Conservation (phyloP, 306 rosid genomes). For the Vicia villosa region DNA sequence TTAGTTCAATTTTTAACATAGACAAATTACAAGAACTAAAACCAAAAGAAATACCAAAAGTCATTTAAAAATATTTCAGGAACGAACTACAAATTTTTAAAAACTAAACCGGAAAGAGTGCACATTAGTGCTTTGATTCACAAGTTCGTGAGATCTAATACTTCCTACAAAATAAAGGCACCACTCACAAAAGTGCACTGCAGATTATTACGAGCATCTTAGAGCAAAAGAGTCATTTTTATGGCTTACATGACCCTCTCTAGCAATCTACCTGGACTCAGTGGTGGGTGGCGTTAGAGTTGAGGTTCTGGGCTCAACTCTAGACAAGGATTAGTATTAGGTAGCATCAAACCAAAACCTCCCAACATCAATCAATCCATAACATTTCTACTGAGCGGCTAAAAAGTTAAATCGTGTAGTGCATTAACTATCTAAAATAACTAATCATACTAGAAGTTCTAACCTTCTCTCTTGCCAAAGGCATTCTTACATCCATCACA, state of each 20-base stretch:
- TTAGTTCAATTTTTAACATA: background rate
- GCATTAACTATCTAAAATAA: constrained; percentile 20
- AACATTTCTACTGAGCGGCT: constrained; percentile 3
- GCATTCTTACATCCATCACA: constrained; percentile 70
- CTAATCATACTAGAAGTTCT: constrained; percentile 20
- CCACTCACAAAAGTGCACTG: background rate
- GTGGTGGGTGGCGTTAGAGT: constrained; percentile 17
- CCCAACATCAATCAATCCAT: background rate
- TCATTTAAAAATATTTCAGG: background rate
- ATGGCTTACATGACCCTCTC: constrained; percentile 8
- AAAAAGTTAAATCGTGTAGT: constrained; percentile 11
- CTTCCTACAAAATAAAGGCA: constrained; percentile 9
- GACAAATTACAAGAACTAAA: background rate
- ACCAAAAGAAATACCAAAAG: background rate
- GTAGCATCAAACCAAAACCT: background rate
- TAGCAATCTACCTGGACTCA: constrained; percentile 6
- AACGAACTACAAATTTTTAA: background rate
- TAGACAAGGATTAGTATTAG: background rate
- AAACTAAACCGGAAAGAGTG: background rate
- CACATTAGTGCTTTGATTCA: constrained; percentile 20
- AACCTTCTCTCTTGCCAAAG: constrained; percentile 71
- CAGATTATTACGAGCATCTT: background rate
- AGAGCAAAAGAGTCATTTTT: constrained; percentile 22
- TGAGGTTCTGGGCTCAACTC: constrained; percentile 21
- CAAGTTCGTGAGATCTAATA: constrained; percentile 5